Conservation (phyloP, 1,139 yeast species). For the Blastobotrys arbuscula region DNA sequence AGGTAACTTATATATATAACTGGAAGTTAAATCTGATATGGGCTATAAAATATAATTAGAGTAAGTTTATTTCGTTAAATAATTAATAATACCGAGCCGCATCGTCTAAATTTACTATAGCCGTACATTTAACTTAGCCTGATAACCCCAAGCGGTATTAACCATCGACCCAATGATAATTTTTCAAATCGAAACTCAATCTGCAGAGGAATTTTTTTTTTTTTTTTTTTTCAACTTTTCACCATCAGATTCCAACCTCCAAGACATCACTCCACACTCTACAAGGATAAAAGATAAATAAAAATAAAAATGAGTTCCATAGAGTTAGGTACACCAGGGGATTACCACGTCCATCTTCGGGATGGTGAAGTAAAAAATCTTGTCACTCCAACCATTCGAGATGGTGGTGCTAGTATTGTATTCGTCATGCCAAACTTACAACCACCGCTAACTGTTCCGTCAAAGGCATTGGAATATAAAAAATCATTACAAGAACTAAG, state of each 20-base stretch:
- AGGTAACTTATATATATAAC: no score
- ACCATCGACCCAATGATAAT: no score
- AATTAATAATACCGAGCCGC: no score
- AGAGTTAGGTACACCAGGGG: slow-evolving; percentile 81
- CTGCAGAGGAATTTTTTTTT: no score
- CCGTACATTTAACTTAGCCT: no score
- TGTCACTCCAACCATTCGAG: slow-evolving; percentile 81
- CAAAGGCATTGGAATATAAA: slow-evolving; percentile 67
- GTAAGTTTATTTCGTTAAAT: no score
- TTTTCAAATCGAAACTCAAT: neutral
- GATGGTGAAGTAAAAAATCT: slow-evolving; percentile 90
- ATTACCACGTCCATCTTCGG: slow-evolving; percentile 93
- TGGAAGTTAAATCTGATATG: no score
- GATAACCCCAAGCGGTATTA: no score
- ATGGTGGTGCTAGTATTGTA: slow-evolving; percentile 88
- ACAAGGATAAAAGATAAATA: no score
- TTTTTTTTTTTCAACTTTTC: neutral
- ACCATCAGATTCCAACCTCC: neutral
- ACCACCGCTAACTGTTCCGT: slow-evolving; percentile 86
- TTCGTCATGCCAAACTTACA: slow-evolving; percentile 94
- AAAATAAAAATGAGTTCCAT: slow-evolving; percentile 21
- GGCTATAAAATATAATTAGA: no score
- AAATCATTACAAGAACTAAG: slow-evolving; percentile 56
- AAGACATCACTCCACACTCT: neutral
- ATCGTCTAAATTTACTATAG: no score